Evolutionary conservation across 768 basidiomycete genomes (phyloP).

Genomic region (Trametes punicea): DNA sequence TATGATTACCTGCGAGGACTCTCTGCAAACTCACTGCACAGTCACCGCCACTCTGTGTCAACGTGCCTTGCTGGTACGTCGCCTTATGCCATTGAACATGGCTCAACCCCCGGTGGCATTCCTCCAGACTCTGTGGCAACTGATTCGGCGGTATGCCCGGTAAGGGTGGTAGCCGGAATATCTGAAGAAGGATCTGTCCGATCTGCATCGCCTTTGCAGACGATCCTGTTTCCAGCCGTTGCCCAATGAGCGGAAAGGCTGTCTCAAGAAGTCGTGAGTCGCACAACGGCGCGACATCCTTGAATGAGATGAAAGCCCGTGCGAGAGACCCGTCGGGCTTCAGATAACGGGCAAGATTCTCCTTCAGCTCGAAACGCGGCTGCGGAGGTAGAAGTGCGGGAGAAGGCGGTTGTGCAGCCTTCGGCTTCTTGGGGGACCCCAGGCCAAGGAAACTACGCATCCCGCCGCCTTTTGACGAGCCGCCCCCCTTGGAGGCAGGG

Average conservation of each 20-base stretch:
- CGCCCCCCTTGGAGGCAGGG: constrained; percentile 46
- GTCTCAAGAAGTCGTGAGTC: constrained; percentile 85
- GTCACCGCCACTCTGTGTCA: constrained; percentile 94
- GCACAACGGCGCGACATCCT: constrained; percentile 78
- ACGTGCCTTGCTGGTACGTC: constrained; percentile 87
- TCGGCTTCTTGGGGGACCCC: constrained; percentile 58
- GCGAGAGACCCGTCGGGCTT: constrained; percentile 87
- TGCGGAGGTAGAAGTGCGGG: constrained; percentile 35
- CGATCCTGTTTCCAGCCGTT: constrained; percentile 55
- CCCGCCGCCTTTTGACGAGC: constrained; percentile 41
- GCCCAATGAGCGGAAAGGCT: constrained; percentile 76
- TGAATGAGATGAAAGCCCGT: constrained; percentile 84
- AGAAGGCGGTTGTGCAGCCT: constrained; percentile 32
- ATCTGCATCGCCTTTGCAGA: constrained; percentile 66
- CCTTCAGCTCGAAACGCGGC: constrained; percentile 46
- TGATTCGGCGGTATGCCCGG: constrained; percentile 76
- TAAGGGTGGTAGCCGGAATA: constrained; percentile 86
- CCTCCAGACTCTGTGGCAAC: constrained; percentile 89
- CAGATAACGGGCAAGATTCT: constrained; percentile 80
- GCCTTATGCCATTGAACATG: constrained; percentile 94
- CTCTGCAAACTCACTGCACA: constrained; percentile 63
- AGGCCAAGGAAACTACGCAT: constrained; percentile 76
- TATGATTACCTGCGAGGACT: neutral
- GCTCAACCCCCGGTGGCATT: constrained; percentile 82
- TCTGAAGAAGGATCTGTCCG: constrained; percentile 85